Evolutionary conservation across 2,329 filamentous ascomycete genomes (phyloP).

Genomic region (Aspergillus carbonarius): DNA sequence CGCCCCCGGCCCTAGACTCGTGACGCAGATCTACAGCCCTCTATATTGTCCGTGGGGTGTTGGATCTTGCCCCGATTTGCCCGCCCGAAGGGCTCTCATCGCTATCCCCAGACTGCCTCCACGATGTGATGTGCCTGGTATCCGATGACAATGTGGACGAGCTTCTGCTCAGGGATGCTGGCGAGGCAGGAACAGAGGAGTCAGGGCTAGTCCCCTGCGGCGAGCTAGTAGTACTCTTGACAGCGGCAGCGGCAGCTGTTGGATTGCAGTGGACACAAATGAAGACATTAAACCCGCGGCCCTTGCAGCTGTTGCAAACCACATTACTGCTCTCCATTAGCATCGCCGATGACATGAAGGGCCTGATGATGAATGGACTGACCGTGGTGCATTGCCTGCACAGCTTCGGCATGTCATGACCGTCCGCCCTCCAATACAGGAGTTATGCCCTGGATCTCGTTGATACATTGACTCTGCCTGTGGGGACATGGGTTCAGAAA

Average conservation of each 20-base stretch:
- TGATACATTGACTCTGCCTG: slow-evolving; percentile 16
- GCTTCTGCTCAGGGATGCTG: slow-evolving; percentile 29
- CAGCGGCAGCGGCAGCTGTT: slow-evolving; percentile 16
- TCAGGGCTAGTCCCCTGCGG: slow-evolving; percentile 13
- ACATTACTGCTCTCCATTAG: slow-evolving; percentile 19
- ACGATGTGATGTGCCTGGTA: slow-evolving; percentile 4
- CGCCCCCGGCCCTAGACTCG: background rate
- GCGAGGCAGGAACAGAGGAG: slow-evolving; percentile 18
- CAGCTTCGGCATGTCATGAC: slow-evolving; percentile 37
- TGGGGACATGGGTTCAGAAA: slow-evolving; percentile 20
- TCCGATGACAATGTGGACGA: slow-evolving; percentile 27
- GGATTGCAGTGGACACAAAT: slow-evolving; percentile 33
- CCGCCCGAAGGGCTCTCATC: slow-evolving; percentile 21
- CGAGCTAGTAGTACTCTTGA: slow-evolving; percentile 1
- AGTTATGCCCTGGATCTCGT: slow-evolving; percentile 34
- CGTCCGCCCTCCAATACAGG: slow-evolving; percentile 35
- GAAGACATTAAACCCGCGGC: slow-evolving; percentile 33
- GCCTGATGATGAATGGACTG: background rate
- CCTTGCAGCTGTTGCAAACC: slow-evolving; percentile 29
- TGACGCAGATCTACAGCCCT: background rate
- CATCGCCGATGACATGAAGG: background rate
- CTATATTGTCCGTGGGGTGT: slow-evolving; percentile 21
- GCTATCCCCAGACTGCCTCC: slow-evolving; percentile 16
- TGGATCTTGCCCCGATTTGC: slow-evolving; percentile 20
- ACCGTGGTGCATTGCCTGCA: slow-evolving; percentile 41